These are phyloP conservation scores for Pseudocercospora macadamiae DNA, from an alignment of 2,329 filamentous ascomycete genomes.

Conservation along the genomic window DNA sequence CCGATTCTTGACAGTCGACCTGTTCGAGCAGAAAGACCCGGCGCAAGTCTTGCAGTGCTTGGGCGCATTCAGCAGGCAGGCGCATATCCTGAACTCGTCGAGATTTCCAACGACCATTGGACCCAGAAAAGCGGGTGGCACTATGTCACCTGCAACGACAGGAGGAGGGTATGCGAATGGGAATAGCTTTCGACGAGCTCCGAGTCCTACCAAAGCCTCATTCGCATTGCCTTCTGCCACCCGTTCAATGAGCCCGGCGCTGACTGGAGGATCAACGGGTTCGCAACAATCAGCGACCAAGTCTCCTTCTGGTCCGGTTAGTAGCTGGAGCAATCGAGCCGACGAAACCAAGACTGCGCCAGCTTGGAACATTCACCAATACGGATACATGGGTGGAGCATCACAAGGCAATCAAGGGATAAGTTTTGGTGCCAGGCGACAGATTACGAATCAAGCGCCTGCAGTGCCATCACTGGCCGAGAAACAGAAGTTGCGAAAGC, in stretches of 20 bases:
- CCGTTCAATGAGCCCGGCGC: slow-evolving; percentile 49
- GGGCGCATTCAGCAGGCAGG: slow-evolving; percentile 85
- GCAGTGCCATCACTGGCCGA: slow-evolving; percentile 79
- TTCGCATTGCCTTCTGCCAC: slow-evolving; percentile 32
- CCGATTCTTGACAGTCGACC: slow-evolving; percentile 93
- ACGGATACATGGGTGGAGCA: slow-evolving; percentile 96
- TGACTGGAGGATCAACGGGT: slow-evolving; percentile 60
- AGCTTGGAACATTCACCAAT: slow-evolving; percentile 98
- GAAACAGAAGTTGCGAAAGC: slow-evolving; percentile 71
- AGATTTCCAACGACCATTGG: slow-evolving; percentile 78
- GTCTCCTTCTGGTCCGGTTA: slow-evolving; percentile 62
- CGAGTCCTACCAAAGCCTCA: slow-evolving; percentile 34
- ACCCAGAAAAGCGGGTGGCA: slow-evolving; percentile 62
- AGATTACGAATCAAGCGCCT: slow-evolving; percentile 85
- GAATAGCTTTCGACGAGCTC: slow-evolving; percentile 23
- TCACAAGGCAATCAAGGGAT: slow-evolving; percentile 95
- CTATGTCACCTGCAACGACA: slow-evolving; percentile 35
- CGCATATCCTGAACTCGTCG: slow-evolving; percentile 72
- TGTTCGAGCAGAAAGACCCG: slow-evolving; percentile 94
- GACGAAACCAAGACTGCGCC: slow-evolving; percentile 81
- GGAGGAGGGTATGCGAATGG: slow-evolving; percentile 27
- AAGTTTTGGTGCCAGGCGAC: slow-evolving; percentile 84
- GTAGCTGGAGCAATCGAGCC: slow-evolving; percentile 85
- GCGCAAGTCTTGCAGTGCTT: slow-evolving; percentile 94
- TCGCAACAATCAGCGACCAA: slow-evolving; percentile 50